phyloP scores from a whole-genome alignment of 192 early-diverging fungal genomes.

The Backusella luteola region DNA sequence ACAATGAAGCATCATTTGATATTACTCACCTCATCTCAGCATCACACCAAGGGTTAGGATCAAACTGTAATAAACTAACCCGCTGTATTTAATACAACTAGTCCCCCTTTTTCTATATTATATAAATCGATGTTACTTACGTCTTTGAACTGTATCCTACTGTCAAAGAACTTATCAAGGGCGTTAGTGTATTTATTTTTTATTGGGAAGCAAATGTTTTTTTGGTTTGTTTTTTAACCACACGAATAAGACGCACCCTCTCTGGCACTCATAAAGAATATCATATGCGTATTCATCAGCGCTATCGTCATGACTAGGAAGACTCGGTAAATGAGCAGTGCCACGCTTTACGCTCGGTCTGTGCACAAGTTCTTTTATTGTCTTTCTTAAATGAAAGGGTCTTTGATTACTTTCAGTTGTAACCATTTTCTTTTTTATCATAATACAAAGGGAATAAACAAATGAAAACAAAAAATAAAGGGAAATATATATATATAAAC shows the following conservation, averaged over 20 bases:
- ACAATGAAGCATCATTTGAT: too few relatives aligned
- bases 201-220: too few relatives aligned
- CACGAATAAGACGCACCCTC: slow-evolving; percentile 34
- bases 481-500: not conserved
- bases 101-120: not conserved
- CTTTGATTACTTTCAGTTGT: not conserved
- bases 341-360: not conserved
- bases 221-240: too few relatives aligned
- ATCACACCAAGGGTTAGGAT: slow-evolving; percentile 56
- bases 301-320: not conserved
- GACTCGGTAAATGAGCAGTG: not conserved
- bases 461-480: not conserved
- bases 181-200: not conserved
- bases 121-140: not conserved
- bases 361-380: not conserved
- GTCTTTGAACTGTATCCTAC: slow-evolving; percentile 54
- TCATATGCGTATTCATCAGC: slow-evolving; percentile 36
- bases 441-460: too few relatives aligned
- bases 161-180: slow-evolving; percentile 33
- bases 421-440: not conserved
- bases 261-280: slow-evolving; percentile 41
- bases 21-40: slow-evolving; percentile 31
- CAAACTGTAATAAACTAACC: slow-evolving; percentile 43
- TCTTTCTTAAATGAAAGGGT: not conserved
- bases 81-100: not conserved